Conservation (phyloP, 2,329 filamentous ascomycete genomes). For the Metarhizium rileyi region DNA sequence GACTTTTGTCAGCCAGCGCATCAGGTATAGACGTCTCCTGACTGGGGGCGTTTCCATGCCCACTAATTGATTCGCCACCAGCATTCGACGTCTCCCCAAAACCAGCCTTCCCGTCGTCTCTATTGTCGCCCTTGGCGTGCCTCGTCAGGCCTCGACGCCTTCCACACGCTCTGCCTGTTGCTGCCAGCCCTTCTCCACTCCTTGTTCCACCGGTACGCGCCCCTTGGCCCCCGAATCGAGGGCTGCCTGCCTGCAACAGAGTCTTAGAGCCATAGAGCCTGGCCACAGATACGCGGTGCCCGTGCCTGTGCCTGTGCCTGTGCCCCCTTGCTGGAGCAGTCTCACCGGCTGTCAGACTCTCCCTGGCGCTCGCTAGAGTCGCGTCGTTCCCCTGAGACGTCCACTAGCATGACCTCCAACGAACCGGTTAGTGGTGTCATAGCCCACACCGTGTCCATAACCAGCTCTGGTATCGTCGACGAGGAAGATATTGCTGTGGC, state of each 20-base stretch:
- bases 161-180: background rate
- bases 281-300: background rate
- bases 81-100: background rate
- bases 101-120: background rate
- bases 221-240: background rate
- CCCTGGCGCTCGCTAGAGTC: background rate
- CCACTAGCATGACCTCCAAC: conserved; percentile 3
- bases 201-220: background rate
- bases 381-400: background rate
- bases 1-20: background rate
- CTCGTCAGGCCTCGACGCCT: background rate
- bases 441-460: background rate
- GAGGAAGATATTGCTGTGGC: background rate
- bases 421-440: conserved; percentile 1
- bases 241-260: background rate
- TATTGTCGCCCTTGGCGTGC: too few species aligned
- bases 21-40: background rate
- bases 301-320: background rate
- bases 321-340: conserved; percentile 1
- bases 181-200: background rate
- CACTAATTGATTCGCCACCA: background rate
- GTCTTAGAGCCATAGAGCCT: background rate
- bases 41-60: background rate
- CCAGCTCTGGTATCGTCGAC: background rate
- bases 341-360: background rate